Percentiles rank a stretch among this genome's conserved stretches.
Evolutionary conservation across 371 early-diverging fungal genomes (phyloP).

Genomic region (Fennellomyces sp.): DNA sequence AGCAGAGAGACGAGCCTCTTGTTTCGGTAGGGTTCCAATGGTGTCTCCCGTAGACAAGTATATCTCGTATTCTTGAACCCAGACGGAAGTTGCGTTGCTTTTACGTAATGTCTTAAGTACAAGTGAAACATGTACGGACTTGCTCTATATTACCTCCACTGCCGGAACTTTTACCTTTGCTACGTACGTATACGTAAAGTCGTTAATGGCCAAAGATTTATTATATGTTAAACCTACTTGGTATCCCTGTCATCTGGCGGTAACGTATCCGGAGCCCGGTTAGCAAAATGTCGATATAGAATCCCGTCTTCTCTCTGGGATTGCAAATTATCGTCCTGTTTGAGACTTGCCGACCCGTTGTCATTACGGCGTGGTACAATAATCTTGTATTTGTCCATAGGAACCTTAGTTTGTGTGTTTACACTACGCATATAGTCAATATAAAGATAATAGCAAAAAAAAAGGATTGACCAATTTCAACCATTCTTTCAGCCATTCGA

Average conservation of each 20-base stretch:
- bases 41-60: constrained; percentile 49
- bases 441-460: too few relatives aligned
- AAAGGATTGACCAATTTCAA: too few relatives aligned
- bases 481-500: constrained; percentile 44
- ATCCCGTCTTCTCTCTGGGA: not conserved
- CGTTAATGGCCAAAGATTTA: too few relatives aligned
- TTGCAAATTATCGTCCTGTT: too few relatives aligned
- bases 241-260: not conserved
- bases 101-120: too few relatives aligned
- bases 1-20: constrained; percentile 36
- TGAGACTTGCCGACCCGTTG: not conserved
- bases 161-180: too few relatives aligned
- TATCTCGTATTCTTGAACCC: constrained; percentile 40
- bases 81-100: constrained; percentile 19
- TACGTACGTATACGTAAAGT: too few relatives aligned
- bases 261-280: not conserved
- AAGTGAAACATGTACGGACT: too few relatives aligned
- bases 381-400: constrained; percentile 19
- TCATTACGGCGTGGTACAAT: not conserved
- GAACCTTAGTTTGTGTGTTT: constrained; percentile 13
- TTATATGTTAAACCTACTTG: not conserved
- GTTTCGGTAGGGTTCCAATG: constrained; percentile 38
- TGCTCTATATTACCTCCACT: too few relatives aligned
- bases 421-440: too few relatives aligned
- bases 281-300: not conserved